Evolutionary conservation across 148 eudicot species (phyloP).

Genomic region (Silene uniflora): DNA sequence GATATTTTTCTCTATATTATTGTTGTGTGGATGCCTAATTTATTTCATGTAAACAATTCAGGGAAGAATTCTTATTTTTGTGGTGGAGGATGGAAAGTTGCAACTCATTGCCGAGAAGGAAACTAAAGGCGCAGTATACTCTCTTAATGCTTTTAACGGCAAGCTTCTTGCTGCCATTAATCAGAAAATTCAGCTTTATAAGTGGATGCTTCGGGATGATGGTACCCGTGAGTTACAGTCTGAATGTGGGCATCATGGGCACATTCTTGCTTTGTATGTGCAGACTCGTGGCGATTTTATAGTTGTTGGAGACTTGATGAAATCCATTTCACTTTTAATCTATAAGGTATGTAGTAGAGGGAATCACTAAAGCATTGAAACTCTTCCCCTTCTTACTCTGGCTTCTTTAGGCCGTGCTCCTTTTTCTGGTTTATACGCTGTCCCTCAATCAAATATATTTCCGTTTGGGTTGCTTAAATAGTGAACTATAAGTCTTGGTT

Average conservation of each 20-base stretch:
- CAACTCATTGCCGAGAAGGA: conserved; percentile 91
- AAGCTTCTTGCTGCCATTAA: conserved; percentile 93
- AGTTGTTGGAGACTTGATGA: conserved; percentile 96
- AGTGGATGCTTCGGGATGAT: conserved; percentile 96
- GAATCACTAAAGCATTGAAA: not conserved
- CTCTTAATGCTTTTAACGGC: conserved; percentile 87
- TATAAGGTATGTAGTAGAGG: conserved; percentile 54
- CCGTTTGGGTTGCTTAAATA: not conserved
- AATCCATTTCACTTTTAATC: conserved; percentile 83
- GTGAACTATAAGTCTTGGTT: not conserved
- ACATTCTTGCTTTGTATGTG: conserved; percentile 92
- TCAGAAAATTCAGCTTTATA: conserved; percentile 92
- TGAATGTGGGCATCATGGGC: conserved; percentile 98
- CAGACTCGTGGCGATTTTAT: conserved; percentile 98
- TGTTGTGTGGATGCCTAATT: conserved; percentile 6
- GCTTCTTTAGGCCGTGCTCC: not conserved
- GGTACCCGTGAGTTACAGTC: conserved; percentile 88
- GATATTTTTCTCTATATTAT: not conserved
- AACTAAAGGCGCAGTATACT: conserved; percentile 93
- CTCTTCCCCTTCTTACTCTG: not conserved
- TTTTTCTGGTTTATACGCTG: not conserved
- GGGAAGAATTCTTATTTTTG: conserved; percentile 81
- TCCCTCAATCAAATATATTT: not conserved
- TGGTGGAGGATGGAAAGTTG: conserved; percentile 89
- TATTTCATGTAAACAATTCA: conserved; percentile 22